These are phyloP conservation scores for Ceratobasidium sp. DNA, from an alignment of 1,284 basidiomycete species.

Conservation along the genomic window DNA sequence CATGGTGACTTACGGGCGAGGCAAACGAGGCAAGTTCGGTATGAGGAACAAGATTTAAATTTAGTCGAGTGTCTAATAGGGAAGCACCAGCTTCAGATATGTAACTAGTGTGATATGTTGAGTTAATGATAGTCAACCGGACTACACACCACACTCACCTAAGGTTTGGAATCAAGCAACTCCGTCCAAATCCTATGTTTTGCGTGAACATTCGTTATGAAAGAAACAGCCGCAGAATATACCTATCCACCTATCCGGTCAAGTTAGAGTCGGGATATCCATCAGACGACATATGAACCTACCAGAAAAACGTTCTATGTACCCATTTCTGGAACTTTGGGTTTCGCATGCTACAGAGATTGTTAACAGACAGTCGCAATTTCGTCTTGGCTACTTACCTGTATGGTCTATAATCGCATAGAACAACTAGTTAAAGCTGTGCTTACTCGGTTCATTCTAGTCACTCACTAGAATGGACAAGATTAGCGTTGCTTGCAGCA, in stretches of 20 bases:
- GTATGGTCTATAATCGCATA: slow-evolving; percentile 28
- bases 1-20: slow-evolving; percentile 70
- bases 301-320: slow-evolving; percentile 82
- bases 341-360: slow-evolving; percentile 51
- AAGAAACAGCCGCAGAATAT: neutral
- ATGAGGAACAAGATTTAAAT: slow-evolving; percentile 85
- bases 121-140: neutral
- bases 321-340: slow-evolving; percentile 90
- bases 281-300: slow-evolving; percentile 57
- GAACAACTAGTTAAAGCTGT: neutral
- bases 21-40: slow-evolving; percentile 88
- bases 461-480: slow-evolving; percentile 6
- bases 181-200: slow-evolving; percentile 72
- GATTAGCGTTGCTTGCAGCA: neutral
- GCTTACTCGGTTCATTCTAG: neutral
- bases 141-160: slow-evolving; percentile 65
- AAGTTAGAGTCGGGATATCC: slow-evolving; percentile 63
- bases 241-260: slow-evolving; percentile 45
- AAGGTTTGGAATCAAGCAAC: slow-evolving; percentile 87
- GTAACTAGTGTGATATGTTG: slow-evolving; percentile 61
- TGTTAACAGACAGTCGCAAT: neutral
- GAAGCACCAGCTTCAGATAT: slow-evolving; percentile 89
- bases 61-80: slow-evolving; percentile 81
- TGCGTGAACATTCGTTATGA: neutral
- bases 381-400: slow-evolving; percentile 42